Evolutionary conservation across 2,329 filamentous ascomycete species (phyloP), one percentile per base, ranked within the genome.

Genomic region (Drechmeria coniospora): DNA sequence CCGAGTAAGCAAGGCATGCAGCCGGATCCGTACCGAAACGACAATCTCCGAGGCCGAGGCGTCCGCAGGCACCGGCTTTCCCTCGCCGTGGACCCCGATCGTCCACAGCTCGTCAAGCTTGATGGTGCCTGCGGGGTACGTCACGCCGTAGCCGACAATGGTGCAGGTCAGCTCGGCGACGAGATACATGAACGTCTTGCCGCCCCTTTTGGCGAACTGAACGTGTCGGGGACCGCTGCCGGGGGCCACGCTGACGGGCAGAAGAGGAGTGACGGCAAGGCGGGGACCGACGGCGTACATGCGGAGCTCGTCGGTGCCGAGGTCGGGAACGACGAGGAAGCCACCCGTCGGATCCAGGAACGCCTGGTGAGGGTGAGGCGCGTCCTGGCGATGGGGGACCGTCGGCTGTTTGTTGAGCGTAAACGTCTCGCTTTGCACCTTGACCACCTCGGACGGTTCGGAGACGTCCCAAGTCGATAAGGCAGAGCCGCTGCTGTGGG

Each of bases 151-250:
- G 10, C 61, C 64, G 6, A 61, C 52, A 31, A 79, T 57, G 6
- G 53, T 60, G 45, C 69, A 75, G 27, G 52, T 46, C 27, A 79
- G 53, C 49, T 82, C 76, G 28, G 61, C 61, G n/a, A 68, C 57
- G 4, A 78, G 45, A 44, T 74, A 76, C 45, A 74, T 59, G 45
- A 59, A 71, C 2, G 59, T 68, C 37, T 54, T 59, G 28, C 47
- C 39, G 27, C 42, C 42, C 25, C 41, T 47, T 43, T 61, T 48
- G 26, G 54, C 50, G 52, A 80, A 82, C n/a, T 58, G 55, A 8
- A 61, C 63, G 42, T 82, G 76, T 18, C 76, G 60, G 1, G 77
- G 78, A 0, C 78, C 78, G 21, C 61, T 66, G 11, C 73, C 74
- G 2, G 61, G 38, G 19, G 54, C 36, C 28, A 61, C 46, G 20